phyloP scores from a whole-genome alignment of 176 grass and related monocot species.

The Musa schizocarpa region DNA sequence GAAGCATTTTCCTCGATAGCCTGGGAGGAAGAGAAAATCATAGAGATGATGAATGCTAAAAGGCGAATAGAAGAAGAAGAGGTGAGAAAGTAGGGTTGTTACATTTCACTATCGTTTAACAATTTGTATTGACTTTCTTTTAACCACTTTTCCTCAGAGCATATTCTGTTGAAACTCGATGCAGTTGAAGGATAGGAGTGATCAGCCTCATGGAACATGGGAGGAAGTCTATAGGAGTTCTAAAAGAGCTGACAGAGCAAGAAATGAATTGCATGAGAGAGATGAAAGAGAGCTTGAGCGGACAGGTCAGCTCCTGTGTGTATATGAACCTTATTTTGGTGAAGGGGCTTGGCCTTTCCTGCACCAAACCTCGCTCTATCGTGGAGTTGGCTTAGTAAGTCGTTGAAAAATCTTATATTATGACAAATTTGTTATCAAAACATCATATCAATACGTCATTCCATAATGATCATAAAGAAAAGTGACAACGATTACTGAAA shows the following conservation, averaged over 20 bases:
- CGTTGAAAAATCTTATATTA: neutral
- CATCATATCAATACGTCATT: too few relatives aligned
- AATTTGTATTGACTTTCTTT: constrained; percentile 13
- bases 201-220: constrained; percentile 85
- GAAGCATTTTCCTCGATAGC: constrained; percentile 60
- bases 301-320: constrained; percentile 90
- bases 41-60: constrained; percentile 43
- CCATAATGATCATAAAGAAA: constrained; percentile 2
- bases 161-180: constrained; percentile 21
- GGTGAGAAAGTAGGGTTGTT: constrained; percentile 31
- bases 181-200: constrained; percentile 94
- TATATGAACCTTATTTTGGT: constrained; percentile 98
- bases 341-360: constrained; percentile 92
- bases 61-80: constrained; percentile 77
- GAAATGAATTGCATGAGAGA: constrained; percentile 92
- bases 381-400: constrained; percentile 95
- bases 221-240: constrained; percentile 97
- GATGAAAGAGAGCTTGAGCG: constrained; percentile 91
- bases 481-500: neutral
- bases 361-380: constrained; percentile 73
- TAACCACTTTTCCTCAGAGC: constrained; percentile 9
- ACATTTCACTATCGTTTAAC: neutral
- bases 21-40: constrained; percentile 86
- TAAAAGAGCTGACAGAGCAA: constrained; percentile 84
- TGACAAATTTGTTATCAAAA: neutral